Percentiles rank a stretch among this genome's conserved stretches.
Conservation (phyloP, 305 asterid species). For the Fraxinus floribunda region DNA sequence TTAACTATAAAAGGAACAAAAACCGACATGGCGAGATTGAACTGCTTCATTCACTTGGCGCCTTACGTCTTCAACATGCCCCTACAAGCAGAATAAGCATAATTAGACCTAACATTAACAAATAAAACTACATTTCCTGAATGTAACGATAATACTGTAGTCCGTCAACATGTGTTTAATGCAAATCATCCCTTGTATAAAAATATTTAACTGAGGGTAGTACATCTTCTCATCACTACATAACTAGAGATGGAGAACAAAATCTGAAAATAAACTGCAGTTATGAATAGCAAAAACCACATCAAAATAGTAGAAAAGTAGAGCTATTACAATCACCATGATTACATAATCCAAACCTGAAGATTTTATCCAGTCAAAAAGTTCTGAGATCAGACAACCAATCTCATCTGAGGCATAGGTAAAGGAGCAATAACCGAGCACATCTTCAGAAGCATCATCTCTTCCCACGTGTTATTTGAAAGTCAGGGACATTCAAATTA, state of each 20-base stretch:
- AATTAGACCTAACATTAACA: slow-evolving; percentile 16
- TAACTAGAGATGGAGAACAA: background rate
- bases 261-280: background rate
- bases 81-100: slow-evolving; percentile 47
- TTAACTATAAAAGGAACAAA: slow-evolving; percentile 17
- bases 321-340: background rate
- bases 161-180: background rate
- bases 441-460: background rate
- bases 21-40: slow-evolving; percentile 82
- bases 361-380: background rate
- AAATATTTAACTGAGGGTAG: background rate
- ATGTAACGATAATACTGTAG: background rate
- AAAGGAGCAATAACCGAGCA: background rate
- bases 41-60: slow-evolving; percentile 94
- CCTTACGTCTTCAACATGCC: slow-evolving; percentile 81
- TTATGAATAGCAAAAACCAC: background rate
- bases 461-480: background rate
- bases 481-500: background rate
- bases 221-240: background rate
- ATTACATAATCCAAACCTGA: background rate
- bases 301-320: slow-evolving; percentile 6
- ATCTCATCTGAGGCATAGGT: background rate
- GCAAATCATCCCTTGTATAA: background rate
- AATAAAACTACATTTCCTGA: background rate
- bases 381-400: background rate